Evolutionary conservation across 306 rosid genomes (phyloP).

Genomic region (Dryas drummondii): DNA sequence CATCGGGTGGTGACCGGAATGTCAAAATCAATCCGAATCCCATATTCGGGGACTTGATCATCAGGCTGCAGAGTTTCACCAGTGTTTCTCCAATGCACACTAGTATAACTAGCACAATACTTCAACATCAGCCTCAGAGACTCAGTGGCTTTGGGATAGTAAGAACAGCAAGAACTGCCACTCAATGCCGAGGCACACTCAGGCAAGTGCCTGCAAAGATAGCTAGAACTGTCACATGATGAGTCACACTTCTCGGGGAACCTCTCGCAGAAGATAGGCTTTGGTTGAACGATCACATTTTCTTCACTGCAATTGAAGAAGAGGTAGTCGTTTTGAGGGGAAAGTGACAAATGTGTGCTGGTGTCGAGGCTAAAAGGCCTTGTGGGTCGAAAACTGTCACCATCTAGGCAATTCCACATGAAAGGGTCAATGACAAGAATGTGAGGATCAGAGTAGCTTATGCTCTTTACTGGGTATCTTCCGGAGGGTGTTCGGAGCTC

Average conservation of each 20-base stretch:
- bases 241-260: slow-evolving; percentile 80
- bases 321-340: slow-evolving; percentile 74
- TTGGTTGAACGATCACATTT: slow-evolving; percentile 68
- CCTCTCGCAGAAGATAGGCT: slow-evolving; percentile 79
- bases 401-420: slow-evolving; percentile 88
- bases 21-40: slow-evolving; percentile 77
- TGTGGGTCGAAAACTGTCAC: slow-evolving; percentile 60
- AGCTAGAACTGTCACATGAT: slow-evolving; percentile 84
- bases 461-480: slow-evolving; percentile 59
- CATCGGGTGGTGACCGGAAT: slow-evolving; percentile 73
- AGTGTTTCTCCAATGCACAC: slow-evolving; percentile 83
- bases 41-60: slow-evolving; percentile 90
- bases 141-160: slow-evolving; percentile 76
- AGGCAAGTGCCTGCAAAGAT: slow-evolving; percentile 83
- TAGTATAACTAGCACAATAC: slow-evolving; percentile 76
- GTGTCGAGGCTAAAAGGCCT: slow-evolving; percentile 79
- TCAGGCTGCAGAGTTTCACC: slow-evolving; percentile 59
- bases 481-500: slow-evolving; percentile 87
- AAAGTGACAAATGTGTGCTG: slow-evolving; percentile 62
- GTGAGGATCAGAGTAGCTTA: slow-evolving; percentile 79
- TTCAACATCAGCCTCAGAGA: slow-evolving; percentile 72
- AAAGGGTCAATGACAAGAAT: slow-evolving; percentile 67
- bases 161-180: slow-evolving; percentile 75
- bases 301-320: slow-evolving; percentile 86
- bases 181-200: slow-evolving; percentile 51